Evolutionary conservation across 2,329 filamentous ascomycete genomes (phyloP).

Genomic region (Nemania sp.): DNA sequence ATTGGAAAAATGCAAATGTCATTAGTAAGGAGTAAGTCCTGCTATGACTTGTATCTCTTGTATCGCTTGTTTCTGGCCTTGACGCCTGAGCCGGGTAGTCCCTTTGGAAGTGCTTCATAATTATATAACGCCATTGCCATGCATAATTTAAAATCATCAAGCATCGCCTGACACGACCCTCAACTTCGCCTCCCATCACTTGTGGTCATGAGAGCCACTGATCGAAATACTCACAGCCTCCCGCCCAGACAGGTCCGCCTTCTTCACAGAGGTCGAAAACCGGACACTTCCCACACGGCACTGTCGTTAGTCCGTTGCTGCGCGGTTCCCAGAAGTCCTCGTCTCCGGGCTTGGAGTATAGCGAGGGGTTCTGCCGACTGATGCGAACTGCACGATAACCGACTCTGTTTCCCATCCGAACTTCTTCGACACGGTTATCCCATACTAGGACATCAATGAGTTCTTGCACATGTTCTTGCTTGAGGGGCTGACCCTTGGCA

Average conservation of each 20-base stretch:
- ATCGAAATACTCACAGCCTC: constrained; percentile 88
- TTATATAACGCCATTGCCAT: constrained; percentile 24
- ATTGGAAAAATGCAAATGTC: no score
- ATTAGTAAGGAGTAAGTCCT: no score
- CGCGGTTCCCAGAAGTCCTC: constrained; percentile 45
- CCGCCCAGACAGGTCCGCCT: constrained; percentile 85
- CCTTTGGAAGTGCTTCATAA: background rate
- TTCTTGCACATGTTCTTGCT: constrained; percentile 78
- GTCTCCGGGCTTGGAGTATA: constrained; percentile 32
- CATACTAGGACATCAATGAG: constrained; percentile 86
- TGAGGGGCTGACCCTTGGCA: constrained; percentile 71
- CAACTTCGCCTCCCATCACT: background rate
- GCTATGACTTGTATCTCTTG: background rate
- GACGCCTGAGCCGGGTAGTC: constrained; percentile 15
- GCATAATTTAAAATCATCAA: constrained; percentile 19
- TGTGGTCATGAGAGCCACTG: constrained; percentile 67
- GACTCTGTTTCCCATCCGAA: constrained; percentile 53
- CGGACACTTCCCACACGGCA: constrained; percentile 88
- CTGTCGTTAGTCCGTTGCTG: constrained; percentile 79
- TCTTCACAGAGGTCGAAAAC: constrained; percentile 92
- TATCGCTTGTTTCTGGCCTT: background rate
- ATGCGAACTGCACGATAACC: constrained; percentile 59
- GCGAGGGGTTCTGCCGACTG: constrained; percentile 44
- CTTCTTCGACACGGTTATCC: constrained; percentile 78
- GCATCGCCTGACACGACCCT: background rate